Evolutionary conservation across 495 filamentous ascomycete genomes (phyloP).

Genomic region (Amorphotheca resinae): DNA sequence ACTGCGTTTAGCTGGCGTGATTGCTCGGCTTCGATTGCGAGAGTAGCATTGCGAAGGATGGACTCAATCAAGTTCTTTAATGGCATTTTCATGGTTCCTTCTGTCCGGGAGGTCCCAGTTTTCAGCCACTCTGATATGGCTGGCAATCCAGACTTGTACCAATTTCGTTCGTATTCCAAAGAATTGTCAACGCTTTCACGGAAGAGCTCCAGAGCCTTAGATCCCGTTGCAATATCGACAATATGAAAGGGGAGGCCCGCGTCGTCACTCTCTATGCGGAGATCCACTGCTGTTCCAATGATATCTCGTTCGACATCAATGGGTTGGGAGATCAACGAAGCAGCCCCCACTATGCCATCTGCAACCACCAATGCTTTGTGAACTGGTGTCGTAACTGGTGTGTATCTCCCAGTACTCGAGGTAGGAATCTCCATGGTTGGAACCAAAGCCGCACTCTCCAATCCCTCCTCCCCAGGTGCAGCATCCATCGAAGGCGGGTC

Average conservation of each 20-base stretch:
- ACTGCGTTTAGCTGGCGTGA: conserved; percentile 23
- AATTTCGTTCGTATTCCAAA: conserved; percentile 55
- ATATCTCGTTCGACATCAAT: conserved; percentile 23
- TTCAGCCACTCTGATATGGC: conserved; percentile 56
- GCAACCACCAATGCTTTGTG: conserved; percentile 71
- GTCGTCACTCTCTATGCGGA: conserved; percentile 25
- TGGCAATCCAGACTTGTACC: conserved; percentile 59
- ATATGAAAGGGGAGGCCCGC: conserved; percentile 23
- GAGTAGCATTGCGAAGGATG: conserved; percentile 45
- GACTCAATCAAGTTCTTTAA: conserved; percentile 55
- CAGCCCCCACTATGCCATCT: conserved; percentile 42
- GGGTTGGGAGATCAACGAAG: conserved; percentile 27
- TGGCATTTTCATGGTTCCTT: conserved; percentile 42
- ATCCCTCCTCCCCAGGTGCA: conserved; percentile 28
- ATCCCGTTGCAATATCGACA: conserved; percentile 43
- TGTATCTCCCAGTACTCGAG: conserved; percentile 44
- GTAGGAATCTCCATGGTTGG: conserved; percentile 58
- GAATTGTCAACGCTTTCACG: conserved; percentile 56
- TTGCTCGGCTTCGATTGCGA: conserved; percentile 40
- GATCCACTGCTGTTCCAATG: conserved; percentile 30
- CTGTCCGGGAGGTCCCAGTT: conserved; percentile 30
- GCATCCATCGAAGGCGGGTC: conserved; percentile 10
- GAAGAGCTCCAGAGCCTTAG: conserved; percentile 48
- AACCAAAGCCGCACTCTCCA: conserved; percentile 48
- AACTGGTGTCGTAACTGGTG: conserved; percentile 65